These are phyloP conservation scores for Grammothele lineata DNA, from an alignment of 768 basidiomycete species.

Conservation along the genomic window DNA sequence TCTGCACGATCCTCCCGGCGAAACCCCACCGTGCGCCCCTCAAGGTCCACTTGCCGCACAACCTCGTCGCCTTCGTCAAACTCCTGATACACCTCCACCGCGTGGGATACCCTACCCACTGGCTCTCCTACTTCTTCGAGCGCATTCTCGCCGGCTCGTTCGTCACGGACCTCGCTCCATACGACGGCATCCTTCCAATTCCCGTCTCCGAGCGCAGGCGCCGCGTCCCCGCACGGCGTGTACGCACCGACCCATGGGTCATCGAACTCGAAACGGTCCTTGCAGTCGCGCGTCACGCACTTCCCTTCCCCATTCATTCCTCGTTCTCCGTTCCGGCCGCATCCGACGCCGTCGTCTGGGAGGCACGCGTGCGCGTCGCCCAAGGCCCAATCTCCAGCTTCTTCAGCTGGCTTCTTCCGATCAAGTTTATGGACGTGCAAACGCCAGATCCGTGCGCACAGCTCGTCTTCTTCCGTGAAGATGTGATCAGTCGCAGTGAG, in stretches of 20 bases:
- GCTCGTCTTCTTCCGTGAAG: conserved; percentile 8
- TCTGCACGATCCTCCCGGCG: conserved; percentile 25
- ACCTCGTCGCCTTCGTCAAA: conserved; percentile 28
- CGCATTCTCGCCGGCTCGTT: conserved; percentile 24
- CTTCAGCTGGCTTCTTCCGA: too few species aligned
- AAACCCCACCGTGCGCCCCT: conserved; percentile 14
- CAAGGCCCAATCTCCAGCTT: background rate
- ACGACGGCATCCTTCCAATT: conserved; percentile 23
- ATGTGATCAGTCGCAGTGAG: background rate
- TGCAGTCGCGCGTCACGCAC: conserved; percentile 7
- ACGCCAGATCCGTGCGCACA: conserved; percentile 2
- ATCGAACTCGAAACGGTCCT: conserved; percentile 18
- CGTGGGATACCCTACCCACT: conserved; percentile 32
- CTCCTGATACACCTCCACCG: conserved; percentile 28
- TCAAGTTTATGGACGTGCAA: too few species aligned
- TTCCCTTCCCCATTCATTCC: conserved; percentile 14
- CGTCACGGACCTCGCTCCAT: conserved; percentile 24
- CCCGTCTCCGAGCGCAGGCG: conserved; percentile 14
- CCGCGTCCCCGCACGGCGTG: conserved; percentile 13
- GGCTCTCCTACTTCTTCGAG: conserved; percentile 29
- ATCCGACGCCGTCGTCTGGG: background rate
- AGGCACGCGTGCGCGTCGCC: background rate
- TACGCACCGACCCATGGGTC: conserved; percentile 20
- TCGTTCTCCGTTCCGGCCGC: too few species aligned
- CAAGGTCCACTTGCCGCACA: conserved; percentile 30